phyloP scores from a whole-genome alignment of 345 rosid genomes.

The Populus alba region DNA sequence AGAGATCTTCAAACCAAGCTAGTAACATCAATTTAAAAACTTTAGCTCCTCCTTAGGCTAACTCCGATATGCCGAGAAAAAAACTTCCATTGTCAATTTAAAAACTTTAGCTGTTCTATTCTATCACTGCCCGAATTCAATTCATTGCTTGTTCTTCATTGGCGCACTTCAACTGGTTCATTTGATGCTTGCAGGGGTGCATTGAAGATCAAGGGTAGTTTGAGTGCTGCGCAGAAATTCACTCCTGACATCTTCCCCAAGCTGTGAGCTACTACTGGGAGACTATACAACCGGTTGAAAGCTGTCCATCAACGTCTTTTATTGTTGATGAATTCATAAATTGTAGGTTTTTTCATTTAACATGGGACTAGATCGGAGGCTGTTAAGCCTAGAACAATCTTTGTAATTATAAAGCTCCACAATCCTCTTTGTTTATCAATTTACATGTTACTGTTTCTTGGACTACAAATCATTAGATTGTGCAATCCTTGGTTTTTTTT shows the following conservation, averaged over 20 bases:
- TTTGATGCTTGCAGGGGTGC: conserved; percentile 62
- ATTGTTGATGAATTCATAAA: neutral
- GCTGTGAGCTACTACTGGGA: conserved; percentile 43
- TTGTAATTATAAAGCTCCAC: neutral
- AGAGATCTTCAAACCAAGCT: too few relatives aligned
- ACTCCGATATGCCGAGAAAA: too few relatives aligned
- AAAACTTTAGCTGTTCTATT: neutral
- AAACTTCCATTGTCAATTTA: too few relatives aligned
- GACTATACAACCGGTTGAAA: neutral
- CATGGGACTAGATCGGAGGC: neutral
- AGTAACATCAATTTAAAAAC: too few relatives aligned
- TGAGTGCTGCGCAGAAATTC: conserved; percentile 90
- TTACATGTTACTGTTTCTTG: neutral
- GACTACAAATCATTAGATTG: neutral
- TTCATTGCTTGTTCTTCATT: neutral
- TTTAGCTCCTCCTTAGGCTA: too few relatives aligned
- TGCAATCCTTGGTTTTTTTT: neutral
- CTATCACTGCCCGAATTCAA: neutral
- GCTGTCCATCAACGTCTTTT: neutral
- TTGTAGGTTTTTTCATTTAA: neutral
- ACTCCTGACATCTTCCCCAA: conserved; percentile 98
- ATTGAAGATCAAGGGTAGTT: conserved; percentile 91
- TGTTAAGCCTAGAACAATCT: neutral
- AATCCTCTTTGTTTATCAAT: neutral
- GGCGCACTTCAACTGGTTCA: neutral